Evolutionary conservation across 225 moss, liverwort and hornwort genomes (phyloP).

Genomic region (Sphagnum tenellum): DNA sequence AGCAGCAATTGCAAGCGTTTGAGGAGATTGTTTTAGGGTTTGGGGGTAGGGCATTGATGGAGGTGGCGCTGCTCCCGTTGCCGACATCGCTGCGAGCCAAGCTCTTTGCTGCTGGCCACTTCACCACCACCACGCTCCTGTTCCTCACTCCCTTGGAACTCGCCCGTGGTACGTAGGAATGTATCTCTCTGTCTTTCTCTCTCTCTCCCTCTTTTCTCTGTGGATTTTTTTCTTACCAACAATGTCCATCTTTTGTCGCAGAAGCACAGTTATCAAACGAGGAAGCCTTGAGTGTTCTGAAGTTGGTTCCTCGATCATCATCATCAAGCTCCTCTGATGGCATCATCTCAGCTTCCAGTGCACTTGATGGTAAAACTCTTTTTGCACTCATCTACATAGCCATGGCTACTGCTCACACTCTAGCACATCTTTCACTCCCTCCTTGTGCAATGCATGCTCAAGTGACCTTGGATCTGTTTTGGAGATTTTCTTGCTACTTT

Average conservation of each 20-base stretch:
- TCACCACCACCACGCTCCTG: constrained; percentile 27
- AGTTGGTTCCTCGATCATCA: constrained; percentile 23
- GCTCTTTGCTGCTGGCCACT: constrained; percentile 64
- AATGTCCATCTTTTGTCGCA: constrained; percentile 4
- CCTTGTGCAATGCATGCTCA: not conserved
- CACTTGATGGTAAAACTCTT: constrained; percentile 16
- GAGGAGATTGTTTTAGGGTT: too few relatives aligned
- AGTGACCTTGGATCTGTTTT: too few relatives aligned
- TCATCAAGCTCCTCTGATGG: constrained; percentile 8
- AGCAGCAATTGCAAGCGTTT: too few relatives aligned
- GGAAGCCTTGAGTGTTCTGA: constrained; percentile 33
- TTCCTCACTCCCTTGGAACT: constrained; percentile 47
- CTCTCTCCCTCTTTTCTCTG: not conserved
- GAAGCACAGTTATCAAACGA: constrained; percentile 29
- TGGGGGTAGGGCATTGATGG: constrained; percentile 25
- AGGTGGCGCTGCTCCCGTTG: constrained; percentile 48
- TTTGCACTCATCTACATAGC: too few relatives aligned
- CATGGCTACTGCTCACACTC: too few relatives aligned
- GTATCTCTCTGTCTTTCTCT: not conserved
- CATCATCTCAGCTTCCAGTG: constrained; percentile 6
- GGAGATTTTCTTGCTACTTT: not conserved
- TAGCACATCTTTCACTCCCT: not conserved
- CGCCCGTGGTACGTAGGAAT: constrained; percentile 30
- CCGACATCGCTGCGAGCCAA: constrained; percentile 66
- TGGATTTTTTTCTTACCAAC: not conserved